A percentile compares a stretch with the other conserved stretches of the same genome.
phyloP scores from a whole-genome alignment of 176 grass and related monocot species.

The Ananas comosus region DNA sequence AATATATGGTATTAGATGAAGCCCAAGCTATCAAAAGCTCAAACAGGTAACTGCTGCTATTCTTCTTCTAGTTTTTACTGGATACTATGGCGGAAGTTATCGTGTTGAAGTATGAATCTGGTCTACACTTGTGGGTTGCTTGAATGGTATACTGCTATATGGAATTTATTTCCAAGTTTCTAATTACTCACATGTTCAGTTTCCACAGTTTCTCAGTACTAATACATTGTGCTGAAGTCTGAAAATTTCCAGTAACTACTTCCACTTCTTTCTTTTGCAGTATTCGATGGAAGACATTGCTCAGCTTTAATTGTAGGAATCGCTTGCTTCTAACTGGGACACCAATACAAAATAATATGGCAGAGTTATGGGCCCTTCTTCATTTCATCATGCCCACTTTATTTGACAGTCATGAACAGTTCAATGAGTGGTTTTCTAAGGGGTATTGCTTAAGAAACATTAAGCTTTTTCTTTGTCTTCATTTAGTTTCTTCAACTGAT shows the following conservation, averaged over 20 bases:
- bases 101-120: neutral
- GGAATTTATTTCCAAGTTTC: too few species aligned
- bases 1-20: conserved; percentile 99
- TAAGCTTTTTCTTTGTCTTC: conserved; percentile 21
- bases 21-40: conserved; percentile 99
- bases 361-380: conserved; percentile 98
- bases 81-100: neutral
- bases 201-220: neutral
- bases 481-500: conserved; percentile 17
- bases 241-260: neutral
- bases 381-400: conserved; percentile 99
- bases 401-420: conserved; percentile 99
- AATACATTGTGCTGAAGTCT: neutral
- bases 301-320: conserved; percentile 98
- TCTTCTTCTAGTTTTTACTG: too few species aligned
- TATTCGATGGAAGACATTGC: conserved; percentile 94
- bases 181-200: too few species aligned
- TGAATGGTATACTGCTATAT: neutral
- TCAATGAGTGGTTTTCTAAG: conserved; percentile 99
- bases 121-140: neutral
- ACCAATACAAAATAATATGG: conserved; percentile 99
- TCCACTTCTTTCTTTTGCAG: conserved; percentile 34
- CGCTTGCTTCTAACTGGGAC: conserved; percentile 97
- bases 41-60: conserved; percentile 50
- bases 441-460: conserved; percentile 45